A percentile compares a stretch with the other conserved stretches of the same genome.
Evolutionary conservation across 2,329 filamentous ascomycete genomes (phyloP).

Genomic region (Pyrenophora tritici-repentis): DNA sequence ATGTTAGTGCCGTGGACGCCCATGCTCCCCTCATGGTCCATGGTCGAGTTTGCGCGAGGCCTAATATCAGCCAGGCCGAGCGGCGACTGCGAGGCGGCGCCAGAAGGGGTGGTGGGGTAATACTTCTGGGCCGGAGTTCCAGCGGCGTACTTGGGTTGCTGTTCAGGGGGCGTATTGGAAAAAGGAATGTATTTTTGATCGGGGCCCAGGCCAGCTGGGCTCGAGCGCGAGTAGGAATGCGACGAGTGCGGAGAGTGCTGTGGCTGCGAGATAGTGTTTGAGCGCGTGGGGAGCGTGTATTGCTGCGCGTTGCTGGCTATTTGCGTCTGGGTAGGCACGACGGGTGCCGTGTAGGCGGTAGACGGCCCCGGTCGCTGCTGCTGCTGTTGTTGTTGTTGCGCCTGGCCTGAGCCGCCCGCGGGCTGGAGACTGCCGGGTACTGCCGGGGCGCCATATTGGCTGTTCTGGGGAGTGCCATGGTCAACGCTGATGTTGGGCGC

Average conservation of each 20-base stretch:
- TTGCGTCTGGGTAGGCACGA: constrained; percentile 61
- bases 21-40: constrained; percentile 69
- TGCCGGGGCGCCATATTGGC: constrained; percentile 52
- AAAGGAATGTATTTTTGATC: constrained; percentile 68
- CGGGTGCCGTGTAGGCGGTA: constrained; percentile 62
- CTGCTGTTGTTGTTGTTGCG: constrained; percentile 5
- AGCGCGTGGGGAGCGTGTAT: constrained; percentile 68
- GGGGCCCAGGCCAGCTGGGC: constrained; percentile 67
- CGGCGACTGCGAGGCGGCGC: constrained; percentile 78
- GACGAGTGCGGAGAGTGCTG: constrained; percentile 36
- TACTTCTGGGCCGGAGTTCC: constrained; percentile 63
- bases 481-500: constrained; percentile 65
- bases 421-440: constrained; percentile 66
- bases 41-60: constrained; percentile 79
- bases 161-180: constrained; percentile 62
- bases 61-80: constrained; percentile 91
- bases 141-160: constrained; percentile 55
- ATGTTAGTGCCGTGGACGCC: constrained; percentile 56
- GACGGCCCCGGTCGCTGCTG: constrained; percentile 56
- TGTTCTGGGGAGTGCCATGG: constrained; percentile 56
- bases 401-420: constrained; percentile 49
- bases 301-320: constrained; percentile 60
- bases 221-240: constrained; percentile 78
- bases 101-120: constrained; percentile 56
- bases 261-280: constrained; percentile 66